phyloP scores from a whole-genome alignment of 73 alveolate genomes.

The Paramecium sexaurelia region DNA sequence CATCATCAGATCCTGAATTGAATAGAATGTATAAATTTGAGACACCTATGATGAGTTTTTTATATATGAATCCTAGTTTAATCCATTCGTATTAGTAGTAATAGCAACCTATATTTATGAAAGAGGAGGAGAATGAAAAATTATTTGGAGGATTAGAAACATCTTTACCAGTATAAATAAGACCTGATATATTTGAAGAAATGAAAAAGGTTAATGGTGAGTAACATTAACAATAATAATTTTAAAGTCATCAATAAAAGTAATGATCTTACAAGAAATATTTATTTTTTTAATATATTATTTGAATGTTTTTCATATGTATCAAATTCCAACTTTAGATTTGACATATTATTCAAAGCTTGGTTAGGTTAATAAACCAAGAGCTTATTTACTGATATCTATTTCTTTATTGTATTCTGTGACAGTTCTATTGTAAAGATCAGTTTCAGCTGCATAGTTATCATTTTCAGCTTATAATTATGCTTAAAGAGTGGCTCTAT shows the following conservation, averaged over 20 bases:
- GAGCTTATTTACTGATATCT: neutral
- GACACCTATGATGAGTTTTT: conserved; percentile 22
- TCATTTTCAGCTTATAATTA: conserved; percentile 56
- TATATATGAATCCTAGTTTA: neutral
- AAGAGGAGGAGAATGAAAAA: conserved; percentile 8
- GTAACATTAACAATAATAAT: neutral
- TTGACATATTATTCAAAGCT: conserved; percentile 48
- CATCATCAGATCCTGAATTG: neutral
- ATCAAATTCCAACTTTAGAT: conserved; percentile 57
- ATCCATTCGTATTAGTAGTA: neutral
- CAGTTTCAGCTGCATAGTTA: conserved; percentile 43
- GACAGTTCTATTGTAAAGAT: conserved; percentile 27
- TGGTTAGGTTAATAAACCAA: conserved; percentile 22
- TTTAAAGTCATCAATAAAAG: neutral
- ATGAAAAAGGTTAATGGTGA: neutral
- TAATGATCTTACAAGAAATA: neutral
- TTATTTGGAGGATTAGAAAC: neutral
- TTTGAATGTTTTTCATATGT: neutral
- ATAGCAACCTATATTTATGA: neutral
- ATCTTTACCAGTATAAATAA: neutral
- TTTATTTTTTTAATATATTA: neutral
- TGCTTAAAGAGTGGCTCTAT: neutral
- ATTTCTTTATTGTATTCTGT: conserved; percentile 45
- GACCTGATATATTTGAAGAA: conserved; percentile 12
- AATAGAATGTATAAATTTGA: neutral